Evolutionary conservation across 2,329 filamentous ascomycete genomes (phyloP).

Genomic region (Blastomyces gilchristii): DNA sequence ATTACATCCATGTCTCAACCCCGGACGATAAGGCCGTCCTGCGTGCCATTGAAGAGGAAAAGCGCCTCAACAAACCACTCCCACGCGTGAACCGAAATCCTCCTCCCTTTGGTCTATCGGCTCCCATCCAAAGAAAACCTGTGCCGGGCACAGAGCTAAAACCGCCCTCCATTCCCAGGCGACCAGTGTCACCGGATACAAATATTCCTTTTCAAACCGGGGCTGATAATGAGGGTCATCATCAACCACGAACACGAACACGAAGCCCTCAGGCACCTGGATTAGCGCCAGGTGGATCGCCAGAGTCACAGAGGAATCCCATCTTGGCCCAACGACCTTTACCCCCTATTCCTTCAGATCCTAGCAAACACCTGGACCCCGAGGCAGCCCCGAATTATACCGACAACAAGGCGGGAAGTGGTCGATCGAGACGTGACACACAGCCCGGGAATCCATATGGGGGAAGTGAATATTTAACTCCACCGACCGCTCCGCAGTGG

Average conservation of each 20-base stretch:
- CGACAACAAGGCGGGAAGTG: not conserved
- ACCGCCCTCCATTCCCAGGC: not conserved
- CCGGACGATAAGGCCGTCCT: constrained; percentile 45
- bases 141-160: constrained; percentile 19
- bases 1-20: constrained; percentile 74
- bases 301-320: not conserved
- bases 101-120: constrained; percentile 24
- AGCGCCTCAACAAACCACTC: constrained; percentile 13
- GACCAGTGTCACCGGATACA: not conserved
- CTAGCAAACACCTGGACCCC: not conserved
- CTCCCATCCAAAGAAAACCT: constrained; percentile 32
- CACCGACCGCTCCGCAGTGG: not conserved
- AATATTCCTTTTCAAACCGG: not conserved
- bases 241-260: not conserved
- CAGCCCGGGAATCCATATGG: not conserved
- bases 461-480: not conserved
- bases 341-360: not conserved
- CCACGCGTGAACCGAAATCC: constrained; percentile 13
- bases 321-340: constrained; percentile 9
- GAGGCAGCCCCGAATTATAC: not conserved
- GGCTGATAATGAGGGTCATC: not conserved
- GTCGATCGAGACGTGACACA: not conserved
- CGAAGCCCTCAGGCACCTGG: not conserved
- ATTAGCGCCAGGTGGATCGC: not conserved
- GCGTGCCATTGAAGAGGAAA: constrained; percentile 31